These are phyloP conservation scores for Sporormia fimetaria DNA, from an alignment of 495 filamentous ascomycete species.

Conservation along the genomic window DNA sequence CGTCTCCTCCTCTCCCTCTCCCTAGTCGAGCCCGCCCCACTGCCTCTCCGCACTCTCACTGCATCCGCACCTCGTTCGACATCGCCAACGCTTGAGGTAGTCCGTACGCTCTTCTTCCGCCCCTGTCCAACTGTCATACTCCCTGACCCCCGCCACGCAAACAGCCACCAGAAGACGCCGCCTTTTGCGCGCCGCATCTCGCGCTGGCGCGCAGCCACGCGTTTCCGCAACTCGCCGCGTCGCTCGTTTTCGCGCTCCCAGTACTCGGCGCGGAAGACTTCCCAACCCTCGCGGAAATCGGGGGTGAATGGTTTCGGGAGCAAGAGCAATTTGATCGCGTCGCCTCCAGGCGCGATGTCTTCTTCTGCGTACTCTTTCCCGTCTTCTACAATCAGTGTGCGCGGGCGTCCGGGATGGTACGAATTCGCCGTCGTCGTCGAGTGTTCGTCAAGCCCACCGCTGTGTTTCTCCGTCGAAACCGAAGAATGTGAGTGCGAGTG, in stretches of 20 bases:
- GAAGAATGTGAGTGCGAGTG: too few relatives aligned
- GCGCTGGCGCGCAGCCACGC: slow-evolving; percentile 52
- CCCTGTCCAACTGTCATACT: slow-evolving; percentile 41
- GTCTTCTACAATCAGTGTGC: slow-evolving; percentile 14
- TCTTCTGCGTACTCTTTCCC: slow-evolving; percentile 43
- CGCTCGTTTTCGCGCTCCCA: slow-evolving; percentile 96
- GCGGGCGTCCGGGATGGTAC: slow-evolving; percentile 8
- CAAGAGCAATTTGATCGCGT: slow-evolving; percentile 79
- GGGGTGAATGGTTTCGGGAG: slow-evolving; percentile 91
- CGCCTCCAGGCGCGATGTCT: slow-evolving; percentile 77
- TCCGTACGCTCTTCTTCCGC: slow-evolving; percentile 5
- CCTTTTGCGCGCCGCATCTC: slow-evolving; percentile 54
- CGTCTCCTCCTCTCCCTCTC: slow-evolving; percentile 18
- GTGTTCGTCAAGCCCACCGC: too few relatives aligned
- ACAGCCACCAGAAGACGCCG: slow-evolving; percentile 74
- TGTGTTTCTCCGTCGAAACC: too few relatives aligned
- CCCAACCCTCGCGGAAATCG: slow-evolving; percentile 95
- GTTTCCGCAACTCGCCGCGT: slow-evolving; percentile 57
- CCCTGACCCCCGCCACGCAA: slow-evolving; percentile 59
- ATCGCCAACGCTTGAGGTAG: too few relatives aligned
- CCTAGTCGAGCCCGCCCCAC: too few relatives aligned
- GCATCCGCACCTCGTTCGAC: too few relatives aligned
- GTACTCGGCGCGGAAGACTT: slow-evolving; percentile 81
- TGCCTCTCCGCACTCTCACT: too few relatives aligned
- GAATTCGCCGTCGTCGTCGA: too few relatives aligned